These are phyloP conservation scores for Paratrimastix pyriformis DNA, from an alignment of 78 protist species.

Conservation along the genomic window DNA sequence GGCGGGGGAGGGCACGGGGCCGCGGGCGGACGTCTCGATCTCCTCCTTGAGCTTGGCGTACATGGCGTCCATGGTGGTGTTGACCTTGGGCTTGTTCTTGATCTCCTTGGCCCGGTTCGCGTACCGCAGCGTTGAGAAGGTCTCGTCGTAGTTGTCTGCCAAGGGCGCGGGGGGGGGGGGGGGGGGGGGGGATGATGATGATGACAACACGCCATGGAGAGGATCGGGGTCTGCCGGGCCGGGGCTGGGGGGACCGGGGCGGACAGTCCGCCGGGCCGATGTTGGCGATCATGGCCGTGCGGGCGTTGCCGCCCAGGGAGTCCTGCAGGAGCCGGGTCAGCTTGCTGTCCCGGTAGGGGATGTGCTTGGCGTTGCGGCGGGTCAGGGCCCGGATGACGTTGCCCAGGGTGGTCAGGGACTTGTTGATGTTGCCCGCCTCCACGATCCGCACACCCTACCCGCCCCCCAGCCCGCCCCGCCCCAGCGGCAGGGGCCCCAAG, in stretches of 20 bases:
- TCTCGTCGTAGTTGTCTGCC: constrained; percentile 58
- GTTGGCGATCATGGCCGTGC: constrained; percentile 11
- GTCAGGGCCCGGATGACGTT: not conserved
- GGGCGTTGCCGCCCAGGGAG: constrained; percentile 16
- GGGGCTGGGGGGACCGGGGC: too few species aligned
- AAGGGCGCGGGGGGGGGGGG: too few species aligned
- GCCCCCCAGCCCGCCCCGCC: too few species aligned
- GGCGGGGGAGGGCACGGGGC: too few species aligned
- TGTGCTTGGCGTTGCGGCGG: not conserved
- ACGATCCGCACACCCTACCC: constrained; percentile 3
- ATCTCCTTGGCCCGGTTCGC: constrained; percentile 40
- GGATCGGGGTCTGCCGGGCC: too few species aligned
- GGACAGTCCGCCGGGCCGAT: constrained; percentile 11
- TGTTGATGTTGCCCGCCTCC: constrained; percentile 21
- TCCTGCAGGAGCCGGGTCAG: constrained; percentile 23
- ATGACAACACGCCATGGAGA: too few species aligned
- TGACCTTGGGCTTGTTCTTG: constrained; percentile 6
- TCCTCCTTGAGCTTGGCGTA: not conserved
- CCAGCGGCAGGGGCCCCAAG: too few species aligned
- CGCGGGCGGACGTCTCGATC: constrained; percentile 22
- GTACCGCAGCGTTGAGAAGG: constrained; percentile 60
- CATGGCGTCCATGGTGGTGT: not conserved
- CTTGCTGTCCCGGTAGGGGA: constrained; percentile 6
- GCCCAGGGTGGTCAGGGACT: constrained; percentile 11
- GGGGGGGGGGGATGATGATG: too few species aligned